phyloP scores from a whole-genome alignment of 2,329 filamentous ascomycete genomes.

The Colletotrichum lini region DNA sequence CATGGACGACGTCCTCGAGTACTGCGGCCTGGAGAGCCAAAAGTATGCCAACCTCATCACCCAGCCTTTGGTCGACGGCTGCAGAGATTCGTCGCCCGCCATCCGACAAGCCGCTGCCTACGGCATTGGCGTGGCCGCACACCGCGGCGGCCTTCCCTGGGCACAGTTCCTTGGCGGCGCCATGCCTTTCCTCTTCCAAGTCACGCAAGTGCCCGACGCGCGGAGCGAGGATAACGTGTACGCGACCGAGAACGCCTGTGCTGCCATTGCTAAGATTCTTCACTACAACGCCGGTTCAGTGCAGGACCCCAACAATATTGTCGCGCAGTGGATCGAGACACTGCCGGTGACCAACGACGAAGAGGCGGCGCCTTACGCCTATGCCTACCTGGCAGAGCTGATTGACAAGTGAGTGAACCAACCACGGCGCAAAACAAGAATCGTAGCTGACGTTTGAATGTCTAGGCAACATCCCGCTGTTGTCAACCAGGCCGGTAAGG shows the following conservation, averaged over 20 bases:
- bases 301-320: slow-evolving; percentile 80
- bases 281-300: slow-evolving; percentile 89
- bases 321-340: slow-evolving; percentile 90
- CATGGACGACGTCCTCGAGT: slow-evolving; percentile 97
- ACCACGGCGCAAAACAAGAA: not conserved
- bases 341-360: slow-evolving; percentile 95
- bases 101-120: slow-evolving; percentile 97
- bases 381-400: slow-evolving; percentile 89
- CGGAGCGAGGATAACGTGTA: slow-evolving; percentile 95
- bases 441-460: slow-evolving; percentile 45
- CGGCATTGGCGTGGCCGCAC: slow-evolving; percentile 94
- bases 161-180: slow-evolving; percentile 87
- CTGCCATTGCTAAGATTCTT: slow-evolving; percentile 96
- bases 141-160: slow-evolving; percentile 91
- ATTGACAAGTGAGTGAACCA: slow-evolving; percentile 96
- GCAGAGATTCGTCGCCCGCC: slow-evolving; percentile 87
- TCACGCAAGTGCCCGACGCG: slow-evolving; percentile 84
- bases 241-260: slow-evolving; percentile 97
- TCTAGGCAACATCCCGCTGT: slow-evolving; percentile 88
- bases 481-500: slow-evolving; percentile 80
- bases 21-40: slow-evolving; percentile 91
- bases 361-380: slow-evolving; percentile 96
- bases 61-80: slow-evolving; percentile 87
- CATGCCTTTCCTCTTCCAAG: slow-evolving; percentile 86
- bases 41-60: slow-evolving; percentile 89